A percentile compares a stretch with the other conserved stretches of the same genome.
Evolutionary conservation across 1,284 basidiomycete genomes (phyloP).

Genomic region (Phaffia rhodozyma): DNA sequence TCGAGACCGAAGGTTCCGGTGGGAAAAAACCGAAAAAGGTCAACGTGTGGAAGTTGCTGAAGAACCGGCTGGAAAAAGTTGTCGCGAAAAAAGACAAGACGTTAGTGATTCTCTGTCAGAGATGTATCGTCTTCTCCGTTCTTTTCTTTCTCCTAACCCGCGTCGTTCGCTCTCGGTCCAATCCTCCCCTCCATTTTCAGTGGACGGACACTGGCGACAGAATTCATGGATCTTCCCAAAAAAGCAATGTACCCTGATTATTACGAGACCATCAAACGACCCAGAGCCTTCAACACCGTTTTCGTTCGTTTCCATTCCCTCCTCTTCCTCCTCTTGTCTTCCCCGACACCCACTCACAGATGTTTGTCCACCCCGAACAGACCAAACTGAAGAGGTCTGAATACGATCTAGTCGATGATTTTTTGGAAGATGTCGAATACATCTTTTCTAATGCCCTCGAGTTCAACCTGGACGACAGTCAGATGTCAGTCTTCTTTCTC

Average conservation of each 20-base stretch:
- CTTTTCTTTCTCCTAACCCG: neutral
- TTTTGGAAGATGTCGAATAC: constrained; percentile 67
- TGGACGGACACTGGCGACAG: constrained; percentile 51
- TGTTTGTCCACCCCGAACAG: constrained; percentile 20
- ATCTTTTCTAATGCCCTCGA: constrained; percentile 82
- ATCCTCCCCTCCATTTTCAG: constrained; percentile 32
- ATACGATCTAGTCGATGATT: constrained; percentile 57
- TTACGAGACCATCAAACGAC: constrained; percentile 70
- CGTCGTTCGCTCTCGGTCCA: too few species aligned
- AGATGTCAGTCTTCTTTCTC: constrained; percentile 4
- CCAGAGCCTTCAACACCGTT: constrained; percentile 72
- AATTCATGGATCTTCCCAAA: constrained; percentile 66
- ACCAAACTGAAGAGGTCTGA: constrained; percentile 49
- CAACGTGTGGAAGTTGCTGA: too few species aligned
- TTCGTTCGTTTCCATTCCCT: constrained; percentile 35
- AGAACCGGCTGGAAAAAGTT: neutral
- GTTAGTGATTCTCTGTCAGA: neutral
- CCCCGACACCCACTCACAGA: neutral
- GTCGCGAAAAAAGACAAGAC: neutral
- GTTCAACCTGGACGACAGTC: constrained; percentile 75
- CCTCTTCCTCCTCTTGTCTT: neutral
- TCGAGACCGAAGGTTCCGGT: too few species aligned
- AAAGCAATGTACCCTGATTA: constrained; percentile 80
- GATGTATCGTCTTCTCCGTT: neutral
- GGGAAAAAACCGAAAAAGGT: too few species aligned